Evolutionary conservation across 805 yeast species (phyloP), one percentile per base, ranked within the genome.

Genomic region (Alloascoidea hylecoeti): DNA sequence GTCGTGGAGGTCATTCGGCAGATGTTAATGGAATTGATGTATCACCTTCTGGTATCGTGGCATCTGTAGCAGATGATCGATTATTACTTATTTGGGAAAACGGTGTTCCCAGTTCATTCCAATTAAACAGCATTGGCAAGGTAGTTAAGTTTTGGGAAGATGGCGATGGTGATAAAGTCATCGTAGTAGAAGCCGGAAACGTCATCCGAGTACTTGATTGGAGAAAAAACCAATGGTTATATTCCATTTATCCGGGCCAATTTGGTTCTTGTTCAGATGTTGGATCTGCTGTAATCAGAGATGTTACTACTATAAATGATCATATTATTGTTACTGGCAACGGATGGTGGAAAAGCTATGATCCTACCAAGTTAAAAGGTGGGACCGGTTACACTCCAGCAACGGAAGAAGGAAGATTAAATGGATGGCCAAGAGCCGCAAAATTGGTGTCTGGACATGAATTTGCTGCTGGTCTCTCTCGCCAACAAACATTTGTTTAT

Each of bases 361-460:
- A 48, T 15, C 40, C 49, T 3, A 42, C 43, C 1, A 30, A 43
- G 1, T 41, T 59, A 3, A 35, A 37, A 16, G 60, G 60, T 15
- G 64, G 64, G 16, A 48, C 60, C 32, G 61, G 64, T 1, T 57
- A 45, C 33, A 59, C 64, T 1, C 34, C 38, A 12, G 44, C 53
- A 4, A 18, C 39, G 15, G 39, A 37, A 15, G 44, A 44, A 16
- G 49, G 49, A 15, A 14, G 41, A 13, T 28, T 68, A 47, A 23
- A 23, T 23, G 30, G 30, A 23, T 23, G 30, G 30, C 30, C 30
- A 9, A 23, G 13, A 9, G 9, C 30, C 13, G 30, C 30, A n/a
- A 23, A 23, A n/a, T n/a, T 23, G 30, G 30, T 23, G n/a, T 23
- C 30, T 23, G 9, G 13, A n/a, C 13, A n/a, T 9, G n/a, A 9